phyloP scores from a whole-genome alignment of 2,329 filamentous ascomycete genomes.

The Penicillium expansum region DNA sequence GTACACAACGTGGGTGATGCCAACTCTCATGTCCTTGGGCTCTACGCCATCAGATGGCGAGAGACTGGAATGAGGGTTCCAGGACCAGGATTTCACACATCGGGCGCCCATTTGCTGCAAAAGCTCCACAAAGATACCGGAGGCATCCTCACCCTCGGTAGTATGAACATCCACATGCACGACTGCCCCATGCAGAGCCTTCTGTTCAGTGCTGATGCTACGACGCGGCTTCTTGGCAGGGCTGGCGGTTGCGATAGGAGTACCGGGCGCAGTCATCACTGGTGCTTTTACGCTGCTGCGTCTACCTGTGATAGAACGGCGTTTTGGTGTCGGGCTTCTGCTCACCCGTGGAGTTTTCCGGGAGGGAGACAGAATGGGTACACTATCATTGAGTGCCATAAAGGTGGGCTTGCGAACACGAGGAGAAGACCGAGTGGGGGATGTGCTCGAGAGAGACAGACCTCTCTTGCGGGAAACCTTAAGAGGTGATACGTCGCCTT shows the following conservation, averaged over 20 bases:
- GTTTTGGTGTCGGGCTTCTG: conserved; percentile 21
- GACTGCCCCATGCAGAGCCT: conserved; percentile 65
- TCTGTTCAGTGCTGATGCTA: conserved; percentile 23
- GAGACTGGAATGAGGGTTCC: conserved; percentile 59
- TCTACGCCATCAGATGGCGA: conserved; percentile 35
- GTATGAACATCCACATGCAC: conserved; percentile 84
- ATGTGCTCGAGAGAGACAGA: conserved; percentile 53
- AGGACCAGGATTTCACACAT: conserved; percentile 72
- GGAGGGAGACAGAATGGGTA: conserved; percentile 29
- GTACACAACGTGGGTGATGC: conserved; percentile 85
- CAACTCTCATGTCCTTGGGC: conserved; percentile 53
- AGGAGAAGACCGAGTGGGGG: conserved; percentile 33
- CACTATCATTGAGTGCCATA: conserved; percentile 21
- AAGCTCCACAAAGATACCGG: conserved; percentile 75
- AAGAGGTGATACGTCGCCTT: conserved; percentile 52
- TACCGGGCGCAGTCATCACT: conserved; percentile 10
- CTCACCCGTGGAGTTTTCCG: conserved; percentile 24
- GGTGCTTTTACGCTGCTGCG: conserved; percentile 11
- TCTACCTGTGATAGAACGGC: conserved; percentile 15
- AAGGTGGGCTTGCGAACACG: conserved; percentile 26
- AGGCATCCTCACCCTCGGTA: conserved; percentile 75
- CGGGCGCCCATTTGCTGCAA: conserved; percentile 77
- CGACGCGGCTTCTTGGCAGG: conserved; percentile 31
- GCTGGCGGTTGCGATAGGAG: conserved; percentile 22
- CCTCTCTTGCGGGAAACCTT: conserved; percentile 47